Conservation (phyloP, 768 basidiomycete genomes). For the Megacollybia marginata region DNA sequence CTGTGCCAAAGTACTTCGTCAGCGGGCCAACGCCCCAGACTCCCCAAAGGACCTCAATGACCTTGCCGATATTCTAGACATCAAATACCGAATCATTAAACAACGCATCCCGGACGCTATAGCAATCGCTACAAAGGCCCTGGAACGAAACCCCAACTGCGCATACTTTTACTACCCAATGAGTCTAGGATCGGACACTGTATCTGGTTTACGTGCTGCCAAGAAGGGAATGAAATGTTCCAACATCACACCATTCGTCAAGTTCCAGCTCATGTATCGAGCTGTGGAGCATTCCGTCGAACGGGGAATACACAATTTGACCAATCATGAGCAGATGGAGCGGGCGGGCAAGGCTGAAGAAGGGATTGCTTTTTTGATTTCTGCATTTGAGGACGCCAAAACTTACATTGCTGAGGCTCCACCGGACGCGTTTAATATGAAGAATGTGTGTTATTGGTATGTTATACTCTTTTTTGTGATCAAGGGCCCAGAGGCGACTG, state of each 20-base stretch:
- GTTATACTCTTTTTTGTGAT: conserved; percentile 46
- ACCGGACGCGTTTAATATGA: conserved; percentile 56
- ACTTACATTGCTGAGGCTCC: conserved; percentile 47
- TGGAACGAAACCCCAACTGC: conserved; percentile 49
- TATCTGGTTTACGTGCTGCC: conserved; percentile 49
- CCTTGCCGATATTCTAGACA: conserved; percentile 56
- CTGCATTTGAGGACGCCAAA: conserved; percentile 55
- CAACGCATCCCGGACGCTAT: conserved; percentile 42
- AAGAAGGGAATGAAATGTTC: conserved; percentile 62
- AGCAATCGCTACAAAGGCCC: conserved; percentile 33
- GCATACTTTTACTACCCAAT: conserved; percentile 63
- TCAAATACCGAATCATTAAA: conserved; percentile 50
- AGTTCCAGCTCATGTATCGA: conserved; percentile 51
- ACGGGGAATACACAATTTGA: conserved; percentile 31
- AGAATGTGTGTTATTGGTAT: conserved; percentile 53
- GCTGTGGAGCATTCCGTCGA: conserved; percentile 54
- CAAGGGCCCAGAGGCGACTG: conserved; percentile 40
- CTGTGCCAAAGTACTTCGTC: conserved; percentile 51
- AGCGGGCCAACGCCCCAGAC: conserved; percentile 17
- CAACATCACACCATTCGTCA: conserved; percentile 45
- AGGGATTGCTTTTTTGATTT: conserved; percentile 52
- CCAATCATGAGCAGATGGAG: neutral
- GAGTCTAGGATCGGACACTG: conserved; percentile 38
- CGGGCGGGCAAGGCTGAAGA: conserved; percentile 38
- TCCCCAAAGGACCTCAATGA: conserved; percentile 32